Evolutionary conservation across 2,329 filamentous ascomycete genomes (phyloP).

Genomic region (Elsinoe ampelina): DNA sequence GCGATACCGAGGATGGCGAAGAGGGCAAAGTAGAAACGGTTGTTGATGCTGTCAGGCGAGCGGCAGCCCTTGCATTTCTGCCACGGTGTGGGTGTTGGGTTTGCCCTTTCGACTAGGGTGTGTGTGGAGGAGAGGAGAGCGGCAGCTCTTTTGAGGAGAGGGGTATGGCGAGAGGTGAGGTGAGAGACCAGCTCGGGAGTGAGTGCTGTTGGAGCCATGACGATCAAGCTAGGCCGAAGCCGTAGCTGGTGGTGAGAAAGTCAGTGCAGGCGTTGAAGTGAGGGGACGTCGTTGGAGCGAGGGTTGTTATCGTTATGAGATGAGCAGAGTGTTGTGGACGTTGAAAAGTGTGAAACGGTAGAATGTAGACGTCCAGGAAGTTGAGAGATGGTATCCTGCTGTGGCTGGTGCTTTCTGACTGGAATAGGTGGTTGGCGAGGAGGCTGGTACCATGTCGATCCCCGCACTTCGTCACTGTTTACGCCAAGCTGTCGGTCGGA

Average conservation of each 20-base stretch:
- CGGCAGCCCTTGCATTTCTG: slow-evolving; percentile 15
- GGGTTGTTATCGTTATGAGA: not conserved
- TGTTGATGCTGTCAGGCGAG: slow-evolving; percentile 34
- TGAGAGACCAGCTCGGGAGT: not conserved
- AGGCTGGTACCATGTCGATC: slow-evolving; percentile 1
- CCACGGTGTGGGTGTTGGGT: slow-evolving; percentile 8
- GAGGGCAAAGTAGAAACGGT: slow-evolving; percentile 63
- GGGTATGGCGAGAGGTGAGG: not conserved
- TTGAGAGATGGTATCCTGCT: not conserved
- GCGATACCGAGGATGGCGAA: slow-evolving; percentile 74
- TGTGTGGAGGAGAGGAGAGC: not conserved
- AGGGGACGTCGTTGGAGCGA: not conserved
- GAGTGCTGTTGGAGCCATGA: slow-evolving; percentile 7
- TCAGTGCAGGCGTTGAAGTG: slow-evolving; percentile 6
- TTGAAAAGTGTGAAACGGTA: too few species aligned
- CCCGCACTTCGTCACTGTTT: not conserved
- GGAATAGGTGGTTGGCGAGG: slow-evolving; percentile 6
- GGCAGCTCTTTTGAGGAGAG: not conserved
- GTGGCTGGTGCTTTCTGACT: not conserved
- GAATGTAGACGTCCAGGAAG: too few species aligned
- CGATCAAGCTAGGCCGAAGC: slow-evolving; percentile 2
- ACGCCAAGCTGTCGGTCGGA: not conserved
- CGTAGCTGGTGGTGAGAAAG: not conserved
- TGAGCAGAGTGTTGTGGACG: not conserved
- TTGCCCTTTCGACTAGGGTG: slow-evolving; percentile 12